Evolutionary conservation across 2,329 filamentous ascomycete species (phyloP), one percentile per base, ranked within the genome.

Genomic region (Huntiella decipiens): DNA sequence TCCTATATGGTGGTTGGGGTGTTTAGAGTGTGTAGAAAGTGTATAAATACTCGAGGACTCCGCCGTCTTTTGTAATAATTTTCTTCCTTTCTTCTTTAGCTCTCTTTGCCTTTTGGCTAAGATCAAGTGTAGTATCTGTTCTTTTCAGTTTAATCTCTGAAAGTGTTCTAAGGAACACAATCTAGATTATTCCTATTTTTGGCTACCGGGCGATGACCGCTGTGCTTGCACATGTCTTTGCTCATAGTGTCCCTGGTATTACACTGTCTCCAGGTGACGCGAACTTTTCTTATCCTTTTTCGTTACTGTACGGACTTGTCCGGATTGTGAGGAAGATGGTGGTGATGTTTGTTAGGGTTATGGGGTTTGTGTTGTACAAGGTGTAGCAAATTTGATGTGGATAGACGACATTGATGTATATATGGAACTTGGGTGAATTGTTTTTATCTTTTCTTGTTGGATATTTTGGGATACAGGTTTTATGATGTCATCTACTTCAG

Each of bases 131-230:
- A 85, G 81, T 85, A 85, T 83, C 80, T 85, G 80, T 87, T 87
- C 82, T 87, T 86, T 82, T 84, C 79, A 87, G 82, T 85, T 87
- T 87, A 86, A 86, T 85, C 78, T 80, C 82, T 87, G 80, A 80
- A 83, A 85, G 73, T 71, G 69, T 68, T 70, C 76, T 73, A 82
- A 66, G 71, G 76, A 69, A 68, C 67, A 68, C 70, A 74, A 73
- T 71, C 69, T 68, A 76, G 79, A 83, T 87, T 87, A 84, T 75
- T 75, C 79, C 70, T 72, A 84, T 88, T 82, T 79, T 50, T 50
- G 49, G 35, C 45, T 39, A 36, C 59, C 22, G 48, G 28, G 31
- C 35, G 22, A 37, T 35, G 45, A 34, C 48, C 48, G 40, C 48
- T 50, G 42, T 47, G 48, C 48, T 50, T 50, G 48, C 48, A 47